Base-by-base conservation (phyloP, 768 basidiomycete genomes). In the Russula virescens region DNA sequence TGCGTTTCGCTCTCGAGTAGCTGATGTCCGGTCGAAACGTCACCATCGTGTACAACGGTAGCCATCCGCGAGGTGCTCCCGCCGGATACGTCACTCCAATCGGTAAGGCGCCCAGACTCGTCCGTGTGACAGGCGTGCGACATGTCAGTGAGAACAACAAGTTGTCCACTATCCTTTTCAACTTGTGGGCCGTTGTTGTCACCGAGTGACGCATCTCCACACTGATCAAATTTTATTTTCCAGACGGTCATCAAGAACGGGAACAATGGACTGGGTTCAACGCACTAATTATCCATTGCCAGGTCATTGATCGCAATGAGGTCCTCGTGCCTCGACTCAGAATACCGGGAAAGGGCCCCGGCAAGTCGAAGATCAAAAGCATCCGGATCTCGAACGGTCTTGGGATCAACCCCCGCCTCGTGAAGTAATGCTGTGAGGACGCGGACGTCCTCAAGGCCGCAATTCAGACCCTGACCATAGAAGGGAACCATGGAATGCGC, bases 401-500 rank as follows among this genome's bases (percentile, higher is more conserved):
- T 75, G 62, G 85, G 74, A 63, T 81, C 76, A 61, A 95, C 87
- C 18, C 80, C 80, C 73, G 89, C 85, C 62, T 86, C 80, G 60
- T 83, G 82, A 69, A 98, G 79, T 60, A 94, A 76, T 34, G 83
- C 80, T 62, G 86, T 83, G 67, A 99, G 81, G 56, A 98, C 84
- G 68, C 97, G 85, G 69, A 98, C 94, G 74, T 99, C 96, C 76
- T 99, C 96, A 56, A 99, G 82, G 18, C 96, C 96, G 71, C 95
- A 97, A 72, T 99, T 99, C 68, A 98, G 81, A 46, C 96, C 96
- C 80, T 99, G 96, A 47, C 96, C 91, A 73, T 90, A 94, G 77
- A 94, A 95, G 65, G 96, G 95, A n/a, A 95, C 94, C 94, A 98
- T 98, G 47, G 93, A 89, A 75, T 99, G 96, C 13, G 94, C 92